These are phyloP conservation scores for Berkeleyomyces rouxiae DNA, from an alignment of 2,329 filamentous ascomycete genomes.

Conservation along the genomic window DNA sequence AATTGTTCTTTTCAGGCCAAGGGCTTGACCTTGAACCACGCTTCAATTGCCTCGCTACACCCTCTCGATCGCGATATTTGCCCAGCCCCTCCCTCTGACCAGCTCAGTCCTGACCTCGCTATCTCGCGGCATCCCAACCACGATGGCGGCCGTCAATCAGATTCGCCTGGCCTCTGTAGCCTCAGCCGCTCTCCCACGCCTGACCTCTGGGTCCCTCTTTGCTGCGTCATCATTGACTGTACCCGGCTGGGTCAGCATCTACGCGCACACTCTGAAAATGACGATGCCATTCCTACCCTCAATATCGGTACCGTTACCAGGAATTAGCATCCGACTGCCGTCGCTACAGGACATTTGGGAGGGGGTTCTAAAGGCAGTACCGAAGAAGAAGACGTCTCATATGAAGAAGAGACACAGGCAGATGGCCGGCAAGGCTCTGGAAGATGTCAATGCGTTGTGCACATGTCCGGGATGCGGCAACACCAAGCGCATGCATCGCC, in stretches of 20 bases:
- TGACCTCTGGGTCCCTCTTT: conserved; percentile 3
- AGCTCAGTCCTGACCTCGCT: not conserved
- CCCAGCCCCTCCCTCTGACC: not conserved
- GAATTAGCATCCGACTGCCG: conserved; percentile 37
- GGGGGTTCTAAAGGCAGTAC: conserved; percentile 75
- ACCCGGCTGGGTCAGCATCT: conserved; percentile 5
- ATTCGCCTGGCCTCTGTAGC: conserved; percentile 7
- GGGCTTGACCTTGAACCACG: too few species aligned
- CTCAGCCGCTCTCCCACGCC: conserved; percentile 5
- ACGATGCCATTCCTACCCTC: conserved; percentile 32
- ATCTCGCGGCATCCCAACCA: not conserved
- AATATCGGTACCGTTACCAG: conserved; percentile 41
- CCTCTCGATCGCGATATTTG: not conserved
- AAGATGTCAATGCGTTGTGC: conserved; percentile 77
- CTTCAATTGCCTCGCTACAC: not conserved
- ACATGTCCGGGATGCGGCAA: conserved; percentile 80
- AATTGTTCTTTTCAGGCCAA: not conserved
- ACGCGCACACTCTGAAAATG: conserved; percentile 8
- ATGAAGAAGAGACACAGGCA: conserved; percentile 87
- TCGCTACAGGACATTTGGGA: conserved; percentile 76
- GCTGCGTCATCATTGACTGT: not conserved
- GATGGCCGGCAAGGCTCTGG: conserved; percentile 86
- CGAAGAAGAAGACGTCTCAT: conserved; percentile 97
- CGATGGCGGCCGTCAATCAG: conserved; percentile 4
- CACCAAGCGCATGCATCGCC: conserved; percentile 69